Evolutionary conservation across 441 rosid genomes (phyloP).

Genomic region (Pelargonium australe): DNA sequence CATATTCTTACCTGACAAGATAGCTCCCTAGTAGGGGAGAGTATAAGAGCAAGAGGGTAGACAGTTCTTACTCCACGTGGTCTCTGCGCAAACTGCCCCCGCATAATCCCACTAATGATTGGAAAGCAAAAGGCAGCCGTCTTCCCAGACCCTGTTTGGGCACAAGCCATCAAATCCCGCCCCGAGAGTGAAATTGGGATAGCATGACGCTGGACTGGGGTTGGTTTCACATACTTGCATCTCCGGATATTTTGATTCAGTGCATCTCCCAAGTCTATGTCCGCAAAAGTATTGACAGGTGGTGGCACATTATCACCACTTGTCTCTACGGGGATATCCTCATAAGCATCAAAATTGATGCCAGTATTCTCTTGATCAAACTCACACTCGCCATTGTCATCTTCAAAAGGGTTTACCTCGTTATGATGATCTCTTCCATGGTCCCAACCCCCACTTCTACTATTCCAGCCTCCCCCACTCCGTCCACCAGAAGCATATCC

Average conservation of each 20-base stretch:
- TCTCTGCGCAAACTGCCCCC: constrained; percentile 39
- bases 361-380: constrained; percentile 39
- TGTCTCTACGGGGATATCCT: constrained; percentile 60
- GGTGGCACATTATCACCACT: constrained; percentile 56
- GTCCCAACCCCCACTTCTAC: constrained; percentile 43
- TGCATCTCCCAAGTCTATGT: constrained; percentile 50
- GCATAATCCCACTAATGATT: constrained; percentile 55
- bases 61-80: constrained; percentile 47
- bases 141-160: constrained; percentile 67
- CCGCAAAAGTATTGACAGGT: constrained; percentile 48
- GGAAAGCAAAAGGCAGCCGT: constrained; percentile 71
- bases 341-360: constrained; percentile 56
- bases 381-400: constrained; percentile 21
- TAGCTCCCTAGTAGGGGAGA: constrained; percentile 56
- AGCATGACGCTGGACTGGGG: constrained; percentile 54
- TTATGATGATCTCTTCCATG: constrained; percentile 29
- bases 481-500: constrained; percentile 21
- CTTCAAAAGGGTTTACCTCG: constrained; percentile 50
- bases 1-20: constrained; percentile 41
- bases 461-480: constrained; percentile 38
- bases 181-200: constrained; percentile 45
- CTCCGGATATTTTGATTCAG: constrained; percentile 47
- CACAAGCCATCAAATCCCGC: constrained; percentile 63
- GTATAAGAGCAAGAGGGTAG: constrained; percentile 57
- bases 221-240: constrained; percentile 58